Evolutionary conservation across 225 moss, liverwort and hornwort species (phyloP), one percentile per base, ranked within the genome.

Genomic region (Physcomitrium patens): DNA sequence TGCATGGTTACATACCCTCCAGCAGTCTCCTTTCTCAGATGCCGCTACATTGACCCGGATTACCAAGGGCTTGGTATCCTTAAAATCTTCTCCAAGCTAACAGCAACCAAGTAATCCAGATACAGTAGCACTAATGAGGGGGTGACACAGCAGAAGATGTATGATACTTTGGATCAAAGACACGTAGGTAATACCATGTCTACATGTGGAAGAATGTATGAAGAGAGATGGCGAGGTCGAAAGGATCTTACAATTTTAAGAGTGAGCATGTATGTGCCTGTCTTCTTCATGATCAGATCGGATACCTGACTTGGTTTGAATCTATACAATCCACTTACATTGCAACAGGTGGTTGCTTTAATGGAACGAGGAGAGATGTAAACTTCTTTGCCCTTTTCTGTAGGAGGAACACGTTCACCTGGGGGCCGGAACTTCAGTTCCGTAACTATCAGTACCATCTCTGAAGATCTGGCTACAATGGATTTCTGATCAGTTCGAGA

Each of bases 241-340:
- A 53, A 42, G 31, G 31, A 20, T 48, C 76, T 50, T 27, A 76
- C 76, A 41, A 76, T 27, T 31, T 24, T 17, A 27, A 76, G 68
- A 14, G 17, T 59, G 27, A 76, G 23, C 49, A 76, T 20, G 47
- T 76, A 76, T 17, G 59, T 76, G 46, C 76, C 76, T 20, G 26
- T 28, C 47, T 28, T 76, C 9, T 12, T 59, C 37, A 20, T 56
- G 15, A 76, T 46, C 28, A 8, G 27, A 6, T 68, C 76, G 8
- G 67, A 50, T 49, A 12, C 60, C 60, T 1, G 66, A 16, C 41
- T 42, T 18, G 51, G 27, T 41, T 17, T 47, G 31, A 76, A 48
- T 60, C 45, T 60, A 16, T 76, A 76, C 3, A 76, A 58, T 22
- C 76, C 76, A 14, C 59, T 76, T 23, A 76, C 58, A 28, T 60